Evolutionary conservation across 2,329 filamentous ascomycete genomes (phyloP).

Genomic region (Ascosphaera apis): DNA sequence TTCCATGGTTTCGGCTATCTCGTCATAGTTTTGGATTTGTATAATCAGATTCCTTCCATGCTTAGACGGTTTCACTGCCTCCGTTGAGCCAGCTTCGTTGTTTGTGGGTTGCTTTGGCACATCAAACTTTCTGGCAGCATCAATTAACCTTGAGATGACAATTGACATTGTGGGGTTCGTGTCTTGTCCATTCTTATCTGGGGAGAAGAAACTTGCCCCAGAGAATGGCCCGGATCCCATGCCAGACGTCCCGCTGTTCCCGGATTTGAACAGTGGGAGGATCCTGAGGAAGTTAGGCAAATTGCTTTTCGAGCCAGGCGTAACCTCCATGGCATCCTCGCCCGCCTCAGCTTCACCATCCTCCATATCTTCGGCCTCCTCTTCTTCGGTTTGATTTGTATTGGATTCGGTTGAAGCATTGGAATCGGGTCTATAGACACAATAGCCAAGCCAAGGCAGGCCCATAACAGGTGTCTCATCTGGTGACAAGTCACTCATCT

Average conservation of each 20-base stretch:
- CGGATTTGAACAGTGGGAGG: constrained; percentile 5
- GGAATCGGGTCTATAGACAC: constrained; percentile 5
- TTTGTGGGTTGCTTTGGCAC: not conserved
- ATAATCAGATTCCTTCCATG: constrained; percentile 36
- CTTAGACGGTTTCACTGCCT: constrained; percentile 3
- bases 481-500: not conserved
- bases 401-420: not conserved
- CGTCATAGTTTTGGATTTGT: constrained; percentile 59
- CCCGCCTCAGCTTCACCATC: constrained; percentile 3
- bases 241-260: constrained; percentile 2
- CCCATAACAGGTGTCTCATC: not conserved
- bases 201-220: not conserved
- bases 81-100: constrained; percentile 1
- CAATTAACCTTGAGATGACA: not conserved
- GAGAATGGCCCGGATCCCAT: not conserved
- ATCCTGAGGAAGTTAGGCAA: constrained; percentile 4
- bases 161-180: not conserved
- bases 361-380: constrained; percentile 6
- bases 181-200: not conserved
- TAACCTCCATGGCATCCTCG: constrained; percentile 4
- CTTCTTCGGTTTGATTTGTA: constrained; percentile 5
- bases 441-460: constrained; percentile 7
- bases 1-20: constrained; percentile 45
- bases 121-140: not conserved
- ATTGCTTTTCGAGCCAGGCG: constrained; percentile 6